Conservation (phyloP, 768 basidiomycete species). For the Rhizopogon roseolus region DNA sequence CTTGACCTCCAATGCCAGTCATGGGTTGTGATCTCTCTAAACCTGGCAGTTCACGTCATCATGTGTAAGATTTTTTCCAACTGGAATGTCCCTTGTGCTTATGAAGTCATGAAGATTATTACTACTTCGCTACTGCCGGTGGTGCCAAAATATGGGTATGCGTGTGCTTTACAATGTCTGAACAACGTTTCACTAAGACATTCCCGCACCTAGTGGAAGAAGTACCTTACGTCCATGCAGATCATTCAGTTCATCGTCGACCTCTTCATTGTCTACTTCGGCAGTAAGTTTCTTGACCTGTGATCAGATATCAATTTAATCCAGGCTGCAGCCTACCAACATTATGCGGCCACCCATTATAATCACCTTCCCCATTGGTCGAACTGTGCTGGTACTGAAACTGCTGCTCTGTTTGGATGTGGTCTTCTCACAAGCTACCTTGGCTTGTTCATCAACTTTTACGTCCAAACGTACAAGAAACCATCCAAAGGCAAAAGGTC, state of each 20-base stretch:
- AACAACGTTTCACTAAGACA: conserved; percentile 1
- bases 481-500: conserved; percentile 34
- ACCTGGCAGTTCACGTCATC: conserved; percentile 90
- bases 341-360: conserved; percentile 68
- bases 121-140: conserved; percentile 97
- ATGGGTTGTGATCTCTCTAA: conserved; percentile 92
- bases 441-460: conserved; percentile 93
- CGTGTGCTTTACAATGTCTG: neutral
- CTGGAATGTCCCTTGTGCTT: neutral
- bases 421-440: conserved; percentile 86
- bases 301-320: conserved; percentile 4
- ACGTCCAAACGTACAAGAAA: conserved; percentile 80
- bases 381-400: conserved; percentile 86
- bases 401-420: conserved; percentile 87
- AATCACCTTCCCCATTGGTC: conserved; percentile 61
- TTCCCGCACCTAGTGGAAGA: conserved; percentile 78
- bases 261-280: conserved; percentile 87
- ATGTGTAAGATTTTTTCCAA: conserved; percentile 73
- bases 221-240: conserved; percentile 95
- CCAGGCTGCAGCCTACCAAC: conserved; percentile 59
- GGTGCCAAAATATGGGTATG: conserved; percentile 94
- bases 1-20: conserved; percentile 49
- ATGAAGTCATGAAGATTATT: conserved; percentile 66
- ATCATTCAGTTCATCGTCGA: conserved; percentile 96
- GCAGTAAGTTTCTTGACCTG: conserved; percentile 56